Evolutionary conservation across 1,284 basidiomycete genomes (phyloP).

Genomic region (Flammula alnicola): DNA sequence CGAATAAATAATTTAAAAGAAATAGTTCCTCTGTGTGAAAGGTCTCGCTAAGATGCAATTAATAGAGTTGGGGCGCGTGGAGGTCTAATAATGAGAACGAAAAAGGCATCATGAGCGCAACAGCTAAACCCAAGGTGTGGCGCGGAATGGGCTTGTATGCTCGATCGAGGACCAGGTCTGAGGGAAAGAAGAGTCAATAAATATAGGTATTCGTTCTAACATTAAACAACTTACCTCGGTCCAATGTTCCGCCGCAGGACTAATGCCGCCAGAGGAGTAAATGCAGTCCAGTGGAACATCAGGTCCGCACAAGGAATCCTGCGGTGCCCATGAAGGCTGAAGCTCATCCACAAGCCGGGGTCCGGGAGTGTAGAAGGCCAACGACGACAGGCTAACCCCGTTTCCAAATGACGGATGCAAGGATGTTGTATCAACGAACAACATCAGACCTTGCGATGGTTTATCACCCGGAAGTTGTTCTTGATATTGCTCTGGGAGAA

Average conservation of each 20-base stretch:
- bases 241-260: slow-evolving; percentile 19
- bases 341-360: slow-evolving; percentile 11
- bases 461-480: no score
- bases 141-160: neutral
- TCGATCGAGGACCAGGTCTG: slow-evolving; percentile 1
- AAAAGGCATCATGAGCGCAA: neutral
- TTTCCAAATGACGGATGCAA: slow-evolving; percentile 1
- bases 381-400: slow-evolving; percentile 9
- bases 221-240: slow-evolving; percentile 22
- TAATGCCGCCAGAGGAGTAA: slow-evolving; percentile 18
- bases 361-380: slow-evolving; percentile 14
- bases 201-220: neutral
- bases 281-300: slow-evolving; percentile 25
- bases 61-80: neutral
- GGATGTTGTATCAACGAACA: slow-evolving; percentile 22
- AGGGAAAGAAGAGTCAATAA: neutral
- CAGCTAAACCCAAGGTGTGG: neutral
- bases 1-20: neutral
- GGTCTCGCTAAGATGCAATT: neutral
- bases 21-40: neutral
- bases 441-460: slow-evolving; percentile 14
- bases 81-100: neutral
- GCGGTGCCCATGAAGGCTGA: slow-evolving; percentile 20
- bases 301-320: slow-evolving; percentile 12
- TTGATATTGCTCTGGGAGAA: no score